phyloP scores from a whole-genome alignment of 805 yeast species.

The Wickerhamomyces alni region DNA sequence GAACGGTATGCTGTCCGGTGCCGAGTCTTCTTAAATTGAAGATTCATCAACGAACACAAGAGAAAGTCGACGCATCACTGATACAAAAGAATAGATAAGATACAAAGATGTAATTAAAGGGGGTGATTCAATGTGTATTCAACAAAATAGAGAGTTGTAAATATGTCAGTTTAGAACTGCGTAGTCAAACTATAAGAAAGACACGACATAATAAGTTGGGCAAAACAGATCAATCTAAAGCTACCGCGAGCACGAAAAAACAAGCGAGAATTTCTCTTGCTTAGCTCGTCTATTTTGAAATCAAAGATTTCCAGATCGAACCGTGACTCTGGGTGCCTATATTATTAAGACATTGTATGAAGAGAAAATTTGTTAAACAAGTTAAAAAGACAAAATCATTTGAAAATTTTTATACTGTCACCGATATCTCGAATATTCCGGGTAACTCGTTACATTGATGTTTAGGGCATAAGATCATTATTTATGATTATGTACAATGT shows the following conservation, averaged over 20 bases:
- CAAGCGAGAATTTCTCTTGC: conserved; percentile 9
- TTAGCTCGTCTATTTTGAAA: conserved; percentile 28
- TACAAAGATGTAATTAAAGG: too few species aligned
- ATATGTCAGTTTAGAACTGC: conserved; percentile 74
- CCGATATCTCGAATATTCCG: too few species aligned
- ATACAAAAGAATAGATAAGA: conserved; percentile 15
- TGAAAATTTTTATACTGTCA: not conserved
- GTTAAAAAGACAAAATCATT: conserved; percentile 1
- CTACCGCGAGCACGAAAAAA: conserved; percentile 88
- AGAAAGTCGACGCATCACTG: conserved; percentile 53
- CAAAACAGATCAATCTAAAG: conserved; percentile 61
- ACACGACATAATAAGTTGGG: conserved; percentile 45
- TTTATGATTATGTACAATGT: conserved; percentile 1
- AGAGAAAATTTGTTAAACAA: conserved; percentile 5
- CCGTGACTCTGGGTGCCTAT: conserved; percentile 75
- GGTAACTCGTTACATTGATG: too few species aligned
- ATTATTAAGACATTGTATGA: conserved; percentile 22
- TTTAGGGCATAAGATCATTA: too few species aligned
- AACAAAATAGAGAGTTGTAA: not conserved
- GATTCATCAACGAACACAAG: conserved; percentile 55
- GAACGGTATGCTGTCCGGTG: conserved; percentile 75
- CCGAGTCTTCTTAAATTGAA: conserved; percentile 58
- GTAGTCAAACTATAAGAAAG: conserved; percentile 39
- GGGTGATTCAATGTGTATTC: too few species aligned
- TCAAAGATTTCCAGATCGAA: conserved; percentile 21